phyloP scores from a whole-genome alignment of 169 alveolate species.

The Plasmodium berghei region DNA sequence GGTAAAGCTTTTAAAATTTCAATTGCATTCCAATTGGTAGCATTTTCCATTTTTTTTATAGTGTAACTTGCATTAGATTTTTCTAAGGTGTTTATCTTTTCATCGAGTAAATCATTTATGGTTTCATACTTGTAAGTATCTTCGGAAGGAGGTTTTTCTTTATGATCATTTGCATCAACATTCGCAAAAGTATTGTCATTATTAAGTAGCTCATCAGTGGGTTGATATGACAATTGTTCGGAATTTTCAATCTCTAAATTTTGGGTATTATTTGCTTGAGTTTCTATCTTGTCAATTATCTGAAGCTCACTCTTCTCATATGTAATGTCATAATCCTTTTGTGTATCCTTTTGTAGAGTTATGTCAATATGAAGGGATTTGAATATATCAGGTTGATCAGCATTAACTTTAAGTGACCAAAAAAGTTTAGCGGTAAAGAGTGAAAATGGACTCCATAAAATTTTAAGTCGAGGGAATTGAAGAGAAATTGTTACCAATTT shows the following conservation, averaged over 20 bases:
- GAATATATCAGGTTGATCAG: constrained; percentile 75
- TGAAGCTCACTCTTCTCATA: background rate
- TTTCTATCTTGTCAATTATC: background rate
- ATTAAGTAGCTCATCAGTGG: no score
- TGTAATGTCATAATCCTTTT: background rate
- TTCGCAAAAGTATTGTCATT: background rate
- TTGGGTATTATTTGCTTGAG: background rate
- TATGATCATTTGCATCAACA: background rate
- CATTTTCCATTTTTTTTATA: constrained; percentile 34
- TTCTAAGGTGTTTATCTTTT: constrained; percentile 25
- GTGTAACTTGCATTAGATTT: constrained; percentile 2
- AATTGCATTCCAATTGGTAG: constrained; percentile 66
- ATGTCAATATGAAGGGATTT: constrained; percentile 75
- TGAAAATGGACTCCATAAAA: constrained; percentile 82
- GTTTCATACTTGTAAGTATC: constrained; percentile 42
- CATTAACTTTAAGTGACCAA: constrained; percentile 66
- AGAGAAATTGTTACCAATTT: constrained; percentile 72
- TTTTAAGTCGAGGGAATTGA: constrained; percentile 77
- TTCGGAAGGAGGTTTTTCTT: constrained; percentile 2
- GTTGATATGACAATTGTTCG: background rate
- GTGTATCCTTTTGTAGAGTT: constrained; percentile 35
- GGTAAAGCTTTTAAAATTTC: constrained; percentile 70
- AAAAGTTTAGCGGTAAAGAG: constrained; percentile 79
- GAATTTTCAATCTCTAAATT: background rate
- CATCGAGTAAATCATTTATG: constrained; percentile 50